Conservation (phyloP, 192 early-diverging fungal genomes). For the Rhizophagus sp. region DNA sequence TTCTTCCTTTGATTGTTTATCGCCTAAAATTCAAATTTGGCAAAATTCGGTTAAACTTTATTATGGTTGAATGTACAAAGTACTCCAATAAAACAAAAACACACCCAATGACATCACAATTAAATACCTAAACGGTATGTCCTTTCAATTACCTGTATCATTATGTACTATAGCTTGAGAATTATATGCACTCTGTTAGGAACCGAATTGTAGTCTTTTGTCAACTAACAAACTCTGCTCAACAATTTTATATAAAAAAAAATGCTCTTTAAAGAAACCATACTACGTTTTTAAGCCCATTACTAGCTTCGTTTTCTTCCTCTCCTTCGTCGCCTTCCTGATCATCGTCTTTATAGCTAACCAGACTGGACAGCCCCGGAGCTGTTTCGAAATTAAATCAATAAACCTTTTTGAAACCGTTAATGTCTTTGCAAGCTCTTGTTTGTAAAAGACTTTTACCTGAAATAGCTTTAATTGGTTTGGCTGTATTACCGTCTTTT, state of each 20-base stretch:
- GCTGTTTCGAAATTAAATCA: not conserved
- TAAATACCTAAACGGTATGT: not conserved
- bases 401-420: too few species aligned
- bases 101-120: not conserved
- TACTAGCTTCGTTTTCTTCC: not conserved
- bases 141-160: constrained; percentile 20
- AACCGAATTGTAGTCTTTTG: constrained; percentile 23
- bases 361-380: not conserved
- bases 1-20: not conserved
- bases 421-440: not conserved
- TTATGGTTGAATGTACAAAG: not conserved
- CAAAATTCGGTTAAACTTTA: not conserved
- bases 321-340: not conserved
- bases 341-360: not conserved
- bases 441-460: not conserved
- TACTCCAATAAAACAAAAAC: not conserved
- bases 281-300: constrained; percentile 25
- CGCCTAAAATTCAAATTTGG: not conserved
- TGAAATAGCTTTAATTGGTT: not conserved
- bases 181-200: constrained; percentile 27
- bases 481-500: not conserved
- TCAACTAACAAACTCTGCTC: constrained; percentile 25
- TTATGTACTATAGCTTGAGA: constrained; percentile 18
- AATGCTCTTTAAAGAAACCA: constrained; percentile 13
- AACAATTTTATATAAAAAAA: not conserved